Percentiles rank a stretch among this genome's conserved stretches.
phyloP scores from a whole-genome alignment of 495 filamentous ascomycete species.

The Apodospora peruviana region DNA sequence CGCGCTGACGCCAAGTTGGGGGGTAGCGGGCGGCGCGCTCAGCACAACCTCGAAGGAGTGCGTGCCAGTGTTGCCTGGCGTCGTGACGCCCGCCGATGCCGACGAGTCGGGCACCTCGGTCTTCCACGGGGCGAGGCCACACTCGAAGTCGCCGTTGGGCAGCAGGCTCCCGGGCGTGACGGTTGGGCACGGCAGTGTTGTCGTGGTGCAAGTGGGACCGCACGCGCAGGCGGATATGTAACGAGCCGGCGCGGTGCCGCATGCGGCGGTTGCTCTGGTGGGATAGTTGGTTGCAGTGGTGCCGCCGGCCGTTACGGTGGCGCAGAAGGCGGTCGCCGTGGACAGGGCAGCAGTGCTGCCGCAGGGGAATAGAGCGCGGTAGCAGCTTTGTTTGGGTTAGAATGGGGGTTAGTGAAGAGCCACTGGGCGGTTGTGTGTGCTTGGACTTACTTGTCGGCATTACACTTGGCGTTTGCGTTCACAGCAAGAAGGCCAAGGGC shows the following conservation, averaged over 20 bases:
- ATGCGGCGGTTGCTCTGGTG: constrained; percentile 14
- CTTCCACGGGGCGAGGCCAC: constrained; percentile 12
- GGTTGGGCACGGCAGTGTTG: constrained; percentile 6
- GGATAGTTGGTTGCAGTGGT: constrained; percentile 18
- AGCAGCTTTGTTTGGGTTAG: constrained; percentile 12
- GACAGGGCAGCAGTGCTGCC: constrained; percentile 11
- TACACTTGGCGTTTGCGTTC: background rate
- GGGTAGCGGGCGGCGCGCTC: background rate
- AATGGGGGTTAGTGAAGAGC: background rate
- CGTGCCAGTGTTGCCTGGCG: constrained; percentile 1
- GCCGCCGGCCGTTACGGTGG: constrained; percentile 14
- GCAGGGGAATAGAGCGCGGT: constrained; percentile 19
- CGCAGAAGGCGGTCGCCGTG: constrained; percentile 12
- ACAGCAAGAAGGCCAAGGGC: background rate
- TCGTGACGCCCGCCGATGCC: background rate
- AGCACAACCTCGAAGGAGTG: background rate
- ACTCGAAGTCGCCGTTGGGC: constrained; percentile 21
- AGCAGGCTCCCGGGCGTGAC: constrained; percentile 1
- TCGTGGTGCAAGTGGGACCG: constrained; percentile 13
- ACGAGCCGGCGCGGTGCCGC: constrained; percentile 8
- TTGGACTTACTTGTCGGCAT: background rate
- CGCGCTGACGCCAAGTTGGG: constrained; percentile 3
- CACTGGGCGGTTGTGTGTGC: background rate
- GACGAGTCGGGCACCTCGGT: constrained; percentile 12
- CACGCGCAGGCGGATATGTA: constrained; percentile 19